A percentile compares a stretch with the other conserved stretches of the same genome.
phyloP scores from a whole-genome alignment of 139 green algal species.

The Ettlia oleoabundans region DNA sequence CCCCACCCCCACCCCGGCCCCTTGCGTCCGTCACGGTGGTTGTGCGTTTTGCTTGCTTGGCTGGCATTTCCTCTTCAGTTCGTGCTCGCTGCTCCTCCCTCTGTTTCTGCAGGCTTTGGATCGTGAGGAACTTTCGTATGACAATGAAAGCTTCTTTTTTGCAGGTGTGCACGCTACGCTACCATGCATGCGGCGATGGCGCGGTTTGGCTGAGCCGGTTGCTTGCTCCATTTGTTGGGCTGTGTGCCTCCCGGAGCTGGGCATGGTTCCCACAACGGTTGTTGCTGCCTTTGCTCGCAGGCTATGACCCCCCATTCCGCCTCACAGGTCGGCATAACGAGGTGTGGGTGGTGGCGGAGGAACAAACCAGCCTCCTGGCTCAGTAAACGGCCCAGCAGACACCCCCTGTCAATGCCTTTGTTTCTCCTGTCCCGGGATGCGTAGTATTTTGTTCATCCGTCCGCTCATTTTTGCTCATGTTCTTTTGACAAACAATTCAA shows the following conservation, averaged over 20 bases:
- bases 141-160: constrained; percentile 23
- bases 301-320: constrained; percentile 63
- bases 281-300: too few species aligned
- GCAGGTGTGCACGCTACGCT: constrained; percentile 12
- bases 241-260: background rate
- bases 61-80: too few species aligned
- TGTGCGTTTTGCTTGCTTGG: too few species aligned
- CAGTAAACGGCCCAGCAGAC: background rate
- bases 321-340: constrained; percentile 40
- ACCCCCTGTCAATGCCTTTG: too few species aligned
- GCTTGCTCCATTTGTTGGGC: background rate
- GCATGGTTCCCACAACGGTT: too few species aligned
- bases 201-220: background rate
- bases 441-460: too few species aligned
- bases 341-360: constrained; percentile 32
- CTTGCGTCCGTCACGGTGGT: too few species aligned
- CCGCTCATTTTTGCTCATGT: too few species aligned
- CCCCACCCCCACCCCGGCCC: too few species aligned
- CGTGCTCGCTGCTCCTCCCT: background rate
- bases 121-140: constrained; percentile 12
- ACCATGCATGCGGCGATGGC: background rate
- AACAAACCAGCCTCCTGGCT: background rate
- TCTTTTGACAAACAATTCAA: too few species aligned
- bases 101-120: constrained; percentile 19
- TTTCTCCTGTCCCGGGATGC: too few species aligned